Base-by-base conservation (phyloP, 257 asterid species). In the Verbena officinalis region DNA sequence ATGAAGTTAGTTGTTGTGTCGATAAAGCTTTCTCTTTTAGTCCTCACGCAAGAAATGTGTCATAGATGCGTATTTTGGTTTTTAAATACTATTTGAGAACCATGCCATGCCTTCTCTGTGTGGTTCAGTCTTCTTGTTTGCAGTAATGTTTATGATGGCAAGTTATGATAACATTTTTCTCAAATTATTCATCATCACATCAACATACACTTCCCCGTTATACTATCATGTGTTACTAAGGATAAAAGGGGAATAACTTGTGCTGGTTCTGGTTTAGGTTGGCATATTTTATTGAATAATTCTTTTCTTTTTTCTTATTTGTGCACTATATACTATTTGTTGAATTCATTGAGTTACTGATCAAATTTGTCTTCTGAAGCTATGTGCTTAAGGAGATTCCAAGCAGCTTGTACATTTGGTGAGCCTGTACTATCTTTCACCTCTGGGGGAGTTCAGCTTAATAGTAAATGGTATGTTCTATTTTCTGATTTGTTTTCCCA, bases 341-440 rank as follows among this genome's bases (percentile, higher is more conserved):
- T 59, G 65, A 21, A 22, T 57, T 46, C 62, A 15, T 48, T 43
- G 44, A 34, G 57, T 62, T 64, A 21, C 74, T 78, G 67, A 63
- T 59, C 9, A 34, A 45, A 31, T 73, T 68, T 63, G 21, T 79
- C 43, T 63, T 70, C 58, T 78, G 80, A 78, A 93, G 98, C 83
- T 75, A 93, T 93, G 98, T 93, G 98, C 84, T 78, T 83, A 60
- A 77, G 96, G 66, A 84, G 97, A 81, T 93, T 74, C 84, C 91
- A 82, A 74, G 60, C 68, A 27, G 97, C 91, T 75, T 70, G 87
- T 78, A 55, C 72, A 59, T 56, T 78, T 69, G 95, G 91, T 24
- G 98, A 85, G 80, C 86, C 84, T 21, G 91, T 87, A 33, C 72
- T 90, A 53, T 79, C 97, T 60, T 81, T 78, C 73, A 79, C 77